Conservation (phyloP, 108 stramenopile species). For the Cyclotella distinguenda region DNA sequence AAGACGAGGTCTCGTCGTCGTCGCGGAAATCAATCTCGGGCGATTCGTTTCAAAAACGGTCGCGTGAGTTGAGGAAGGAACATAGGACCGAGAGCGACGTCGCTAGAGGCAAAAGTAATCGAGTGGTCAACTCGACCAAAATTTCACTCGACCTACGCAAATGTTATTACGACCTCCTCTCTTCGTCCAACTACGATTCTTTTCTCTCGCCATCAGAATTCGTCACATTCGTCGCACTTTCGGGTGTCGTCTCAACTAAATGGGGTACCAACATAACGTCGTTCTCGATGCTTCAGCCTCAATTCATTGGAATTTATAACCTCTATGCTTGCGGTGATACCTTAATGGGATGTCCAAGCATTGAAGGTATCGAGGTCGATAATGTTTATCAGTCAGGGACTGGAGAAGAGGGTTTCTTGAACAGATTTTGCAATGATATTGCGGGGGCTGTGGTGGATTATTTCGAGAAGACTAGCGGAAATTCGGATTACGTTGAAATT, state of each 20-base stretch:
- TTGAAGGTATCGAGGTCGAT: conserved; percentile 8
- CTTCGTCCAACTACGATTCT: conserved; percentile 4
- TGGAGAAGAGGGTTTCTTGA: conserved; percentile 10
- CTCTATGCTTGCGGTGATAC: conserved; percentile 12
- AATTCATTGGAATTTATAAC: conserved; percentile 1
- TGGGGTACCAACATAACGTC: conserved; percentile 4
- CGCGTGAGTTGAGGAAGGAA: too few relatives aligned
- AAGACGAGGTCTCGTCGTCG: too few relatives aligned
- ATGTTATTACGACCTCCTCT: conserved; percentile 21
- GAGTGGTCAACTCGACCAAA: too few relatives aligned
- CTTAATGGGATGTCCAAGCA: conserved; percentile 1
- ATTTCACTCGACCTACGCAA: neutral
- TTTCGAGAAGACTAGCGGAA: neutral
- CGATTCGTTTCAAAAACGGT: too few relatives aligned
- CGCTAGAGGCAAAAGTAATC: too few relatives aligned
- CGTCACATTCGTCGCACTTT: neutral
- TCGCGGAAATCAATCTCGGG: too few relatives aligned
- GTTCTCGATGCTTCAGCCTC: neutral
- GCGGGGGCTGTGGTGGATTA: neutral
- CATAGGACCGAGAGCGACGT: too few relatives aligned
- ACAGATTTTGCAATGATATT: neutral
- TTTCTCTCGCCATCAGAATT: conserved; percentile 14
- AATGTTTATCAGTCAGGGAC: conserved; percentile 7
- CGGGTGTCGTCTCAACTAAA: neutral
- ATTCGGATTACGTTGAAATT: too few relatives aligned